These are phyloP conservation scores for Globisporangium irregulare DNA, from an alignment of 352 stramenopile species.

Conservation along the genomic window DNA sequence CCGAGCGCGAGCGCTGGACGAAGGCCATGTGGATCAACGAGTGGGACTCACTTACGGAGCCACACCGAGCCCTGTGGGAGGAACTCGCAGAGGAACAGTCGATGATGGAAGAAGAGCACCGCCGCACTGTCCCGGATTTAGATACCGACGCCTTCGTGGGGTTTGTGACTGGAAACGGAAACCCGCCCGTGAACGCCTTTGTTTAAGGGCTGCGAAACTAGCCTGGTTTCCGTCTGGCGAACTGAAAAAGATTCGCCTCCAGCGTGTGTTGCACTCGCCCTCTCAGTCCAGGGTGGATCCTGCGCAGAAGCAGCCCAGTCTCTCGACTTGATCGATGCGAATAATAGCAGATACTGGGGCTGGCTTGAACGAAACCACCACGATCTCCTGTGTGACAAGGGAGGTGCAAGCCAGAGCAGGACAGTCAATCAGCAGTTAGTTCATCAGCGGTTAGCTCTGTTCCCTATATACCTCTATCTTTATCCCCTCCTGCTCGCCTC, in stretches of 20 bases:
- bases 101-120: constrained; percentile 14
- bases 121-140: constrained; percentile 14
- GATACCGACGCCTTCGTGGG: constrained; percentile 20
- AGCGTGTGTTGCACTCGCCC: background rate
- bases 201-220: constrained; percentile 10
- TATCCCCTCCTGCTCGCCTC: background rate
- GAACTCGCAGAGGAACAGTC: constrained; percentile 22
- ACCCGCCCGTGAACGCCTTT: constrained; percentile 20
- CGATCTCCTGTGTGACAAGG: background rate
- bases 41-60: constrained; percentile 22
- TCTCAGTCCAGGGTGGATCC: background rate
- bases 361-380: constrained; percentile 6
- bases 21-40: constrained; percentile 24
- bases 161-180: constrained; percentile 17
- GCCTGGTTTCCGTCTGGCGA: background rate
- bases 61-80: constrained; percentile 30
- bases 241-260: background rate
- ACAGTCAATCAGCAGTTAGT: background rate
- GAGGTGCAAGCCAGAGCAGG: background rate
- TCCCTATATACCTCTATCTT: constrained; percentile 4
- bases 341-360: background rate
- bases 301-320: background rate
- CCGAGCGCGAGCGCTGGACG: constrained; percentile 25
- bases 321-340: background rate
- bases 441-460: background rate